A percentile compares a stretch with the other conserved stretches of the same genome.
phyloP scores from a whole-genome alignment of 2,329 filamentous ascomycete species.

The Penicillium hordei region DNA sequence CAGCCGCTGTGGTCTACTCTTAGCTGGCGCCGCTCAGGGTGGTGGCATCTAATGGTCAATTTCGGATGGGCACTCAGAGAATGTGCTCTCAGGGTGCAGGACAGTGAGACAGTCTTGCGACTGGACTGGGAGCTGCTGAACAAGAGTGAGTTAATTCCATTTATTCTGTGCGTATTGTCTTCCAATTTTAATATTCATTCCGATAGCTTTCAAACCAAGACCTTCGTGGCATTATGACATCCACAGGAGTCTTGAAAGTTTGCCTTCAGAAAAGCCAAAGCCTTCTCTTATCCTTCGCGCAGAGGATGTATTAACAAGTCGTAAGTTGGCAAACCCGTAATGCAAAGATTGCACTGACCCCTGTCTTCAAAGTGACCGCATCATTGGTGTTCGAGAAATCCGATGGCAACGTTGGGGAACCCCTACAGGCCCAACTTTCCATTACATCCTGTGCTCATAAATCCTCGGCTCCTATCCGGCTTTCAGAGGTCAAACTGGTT shows the following conservation, averaged over 20 bases:
- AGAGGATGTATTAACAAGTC: constrained; percentile 50
- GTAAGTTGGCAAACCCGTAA: constrained; percentile 33
- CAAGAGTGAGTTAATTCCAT: constrained; percentile 29
- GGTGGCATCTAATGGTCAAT: constrained; percentile 57
- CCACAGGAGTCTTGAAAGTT: constrained; percentile 46
- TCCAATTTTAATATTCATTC: constrained; percentile 9
- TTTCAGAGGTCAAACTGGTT: constrained; percentile 52
- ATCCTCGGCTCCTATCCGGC: constrained; percentile 47
- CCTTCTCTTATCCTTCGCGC: constrained; percentile 49
- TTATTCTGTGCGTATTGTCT: background rate
- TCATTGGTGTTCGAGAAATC: constrained; percentile 54
- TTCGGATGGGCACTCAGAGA: constrained; percentile 56
- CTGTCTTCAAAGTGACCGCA: constrained; percentile 44
- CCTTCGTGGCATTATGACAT: constrained; percentile 47
- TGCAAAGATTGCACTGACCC: constrained; percentile 16
- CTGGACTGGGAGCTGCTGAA: constrained; percentile 59
- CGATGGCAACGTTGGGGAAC: constrained; percentile 61
- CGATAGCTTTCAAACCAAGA: constrained; percentile 37
- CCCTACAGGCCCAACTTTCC: constrained; percentile 55
- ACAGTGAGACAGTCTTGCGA: constrained; percentile 51
- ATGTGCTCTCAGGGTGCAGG: constrained; percentile 49
- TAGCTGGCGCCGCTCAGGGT: constrained; percentile 61
- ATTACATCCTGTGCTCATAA: constrained; percentile 51
- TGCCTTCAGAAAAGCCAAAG: constrained; percentile 42
- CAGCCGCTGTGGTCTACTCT: constrained; percentile 56